These are phyloP conservation scores for Bipolaris sorokiniana DNA, from an alignment of 2,329 filamentous ascomycete species.

Conservation along the genomic window DNA sequence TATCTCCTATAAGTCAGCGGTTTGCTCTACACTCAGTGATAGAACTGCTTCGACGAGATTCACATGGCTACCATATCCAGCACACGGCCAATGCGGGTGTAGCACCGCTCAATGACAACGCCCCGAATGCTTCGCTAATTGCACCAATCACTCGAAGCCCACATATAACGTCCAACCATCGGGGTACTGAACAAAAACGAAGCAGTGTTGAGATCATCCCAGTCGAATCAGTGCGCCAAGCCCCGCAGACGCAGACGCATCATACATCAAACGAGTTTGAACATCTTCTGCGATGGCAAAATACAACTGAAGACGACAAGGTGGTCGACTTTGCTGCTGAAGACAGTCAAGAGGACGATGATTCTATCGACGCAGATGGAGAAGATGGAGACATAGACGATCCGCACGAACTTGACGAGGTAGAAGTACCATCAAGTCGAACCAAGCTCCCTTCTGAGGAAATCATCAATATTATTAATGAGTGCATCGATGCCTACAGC, in stretches of 20 bases:
- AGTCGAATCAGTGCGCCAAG: background rate
- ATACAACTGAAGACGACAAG: constrained; percentile 4
- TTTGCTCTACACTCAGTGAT: constrained; percentile 65
- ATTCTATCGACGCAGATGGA: constrained; percentile 15
- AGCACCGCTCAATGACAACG: constrained; percentile 1
- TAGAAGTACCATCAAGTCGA: background rate
- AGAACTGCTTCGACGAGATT: constrained; percentile 55
- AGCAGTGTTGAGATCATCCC: constrained; percentile 8
- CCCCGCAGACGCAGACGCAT: background rate
- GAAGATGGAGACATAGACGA: constrained; percentile 7
- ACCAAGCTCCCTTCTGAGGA: constrained; percentile 23
- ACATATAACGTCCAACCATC: background rate
- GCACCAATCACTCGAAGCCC: background rate
- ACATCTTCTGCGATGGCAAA: constrained; percentile 40
- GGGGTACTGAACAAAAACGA: constrained; percentile 7
- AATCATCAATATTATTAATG: constrained; percentile 36
- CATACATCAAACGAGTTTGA: constrained; percentile 19
- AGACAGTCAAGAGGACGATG: constrained; percentile 17
- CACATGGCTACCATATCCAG: constrained; percentile 17
- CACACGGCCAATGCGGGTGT: constrained; percentile 5
- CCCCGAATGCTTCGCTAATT: background rate
- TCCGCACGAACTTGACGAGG: constrained; percentile 3
- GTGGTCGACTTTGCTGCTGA: constrained; percentile 12
- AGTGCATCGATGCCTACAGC: constrained; percentile 28
- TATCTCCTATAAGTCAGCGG: constrained; percentile 65